Percentiles rank a stretch among this genome's conserved stretches.
These are phyloP conservation scores for Periglandula ipomoeae DNA, from an alignment of 2,329 filamentous ascomycete genomes.

Conservation along the genomic window DNA sequence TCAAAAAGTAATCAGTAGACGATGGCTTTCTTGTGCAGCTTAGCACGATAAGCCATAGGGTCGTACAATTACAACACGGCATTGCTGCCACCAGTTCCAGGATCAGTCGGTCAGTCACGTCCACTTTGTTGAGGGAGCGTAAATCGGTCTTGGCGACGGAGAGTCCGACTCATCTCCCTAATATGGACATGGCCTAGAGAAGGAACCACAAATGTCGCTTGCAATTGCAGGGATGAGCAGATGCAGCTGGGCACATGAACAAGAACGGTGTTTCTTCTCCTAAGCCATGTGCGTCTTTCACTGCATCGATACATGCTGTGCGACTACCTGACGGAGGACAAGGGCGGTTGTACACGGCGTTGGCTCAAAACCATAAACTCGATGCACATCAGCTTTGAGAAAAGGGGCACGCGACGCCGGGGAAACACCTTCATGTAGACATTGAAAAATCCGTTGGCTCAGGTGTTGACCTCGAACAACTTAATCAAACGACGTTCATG, in stretches of 20 bases:
- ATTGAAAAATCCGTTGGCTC: background rate
- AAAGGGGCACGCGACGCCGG: background rate
- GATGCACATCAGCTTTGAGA: background rate
- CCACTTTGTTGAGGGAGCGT: too few species aligned
- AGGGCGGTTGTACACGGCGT: background rate
- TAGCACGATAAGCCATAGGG: background rate
- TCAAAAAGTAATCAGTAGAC: background rate
- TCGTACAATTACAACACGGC: too few species aligned
- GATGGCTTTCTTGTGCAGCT: background rate
- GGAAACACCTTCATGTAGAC: too few species aligned
- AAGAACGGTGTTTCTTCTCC: background rate
- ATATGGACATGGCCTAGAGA: too few species aligned
- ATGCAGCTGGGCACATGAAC: background rate
- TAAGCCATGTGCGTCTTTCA: background rate
- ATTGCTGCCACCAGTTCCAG: background rate
- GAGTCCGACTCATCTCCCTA: too few species aligned
- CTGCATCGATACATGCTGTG: background rate
- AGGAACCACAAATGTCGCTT: too few species aligned
- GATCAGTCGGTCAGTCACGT: too few species aligned
- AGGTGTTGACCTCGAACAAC: background rate
- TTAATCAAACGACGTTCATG: background rate
- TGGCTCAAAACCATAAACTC: background rate
- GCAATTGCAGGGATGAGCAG: background rate
- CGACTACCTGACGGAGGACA: background rate
- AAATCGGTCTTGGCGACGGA: too few species aligned